These are phyloP conservation scores for Tremellales sp. DNA, from an alignment of 1,284 basidiomycete species.

Conservation along the genomic window DNA sequence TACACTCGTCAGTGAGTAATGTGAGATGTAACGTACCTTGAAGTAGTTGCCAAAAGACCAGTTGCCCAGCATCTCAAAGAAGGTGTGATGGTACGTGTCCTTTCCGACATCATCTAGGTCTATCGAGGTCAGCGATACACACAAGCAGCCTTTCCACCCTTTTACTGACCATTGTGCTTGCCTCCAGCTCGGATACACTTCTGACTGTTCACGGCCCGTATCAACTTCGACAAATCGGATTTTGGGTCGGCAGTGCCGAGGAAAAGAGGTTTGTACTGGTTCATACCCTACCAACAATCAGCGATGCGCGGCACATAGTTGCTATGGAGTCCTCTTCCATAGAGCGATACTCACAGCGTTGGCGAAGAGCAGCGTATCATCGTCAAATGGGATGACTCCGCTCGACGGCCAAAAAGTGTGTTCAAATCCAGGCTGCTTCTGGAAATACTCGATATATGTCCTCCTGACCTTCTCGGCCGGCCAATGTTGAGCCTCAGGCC, in stretches of 20 bases:
- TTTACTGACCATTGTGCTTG: constrained; percentile 82
- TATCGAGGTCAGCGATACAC: constrained; percentile 38
- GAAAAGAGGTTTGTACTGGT: constrained; percentile 97
- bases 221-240: constrained; percentile 83
- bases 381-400: constrained; percentile 92
- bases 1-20: constrained; percentile 38
- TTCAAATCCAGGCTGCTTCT: constrained; percentile 55
- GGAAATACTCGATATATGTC: constrained; percentile 76
- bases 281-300: constrained; percentile 68
- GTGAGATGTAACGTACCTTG: constrained; percentile 59
- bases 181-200: constrained; percentile 98
- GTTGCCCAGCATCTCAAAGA: constrained; percentile 99
- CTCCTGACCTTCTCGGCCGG: constrained; percentile 65
- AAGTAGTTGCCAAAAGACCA: constrained; percentile 99
- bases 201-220: constrained; percentile 91
- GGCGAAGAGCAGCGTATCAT: constrained; percentile 93
- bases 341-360: constrained; percentile 62
- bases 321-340: too few species aligned
- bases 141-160: too few species aligned
- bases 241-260: constrained; percentile 90
- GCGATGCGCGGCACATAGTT: neutral
- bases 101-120: constrained; percentile 98
- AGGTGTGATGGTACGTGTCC: constrained; percentile 76
- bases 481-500: constrained; percentile 55
- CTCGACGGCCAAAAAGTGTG: constrained; percentile 94